These are phyloP conservation scores for Xerocomus amazonicus DNA, from an alignment of 1,284 basidiomycete genomes.

Conservation along the genomic window DNA sequence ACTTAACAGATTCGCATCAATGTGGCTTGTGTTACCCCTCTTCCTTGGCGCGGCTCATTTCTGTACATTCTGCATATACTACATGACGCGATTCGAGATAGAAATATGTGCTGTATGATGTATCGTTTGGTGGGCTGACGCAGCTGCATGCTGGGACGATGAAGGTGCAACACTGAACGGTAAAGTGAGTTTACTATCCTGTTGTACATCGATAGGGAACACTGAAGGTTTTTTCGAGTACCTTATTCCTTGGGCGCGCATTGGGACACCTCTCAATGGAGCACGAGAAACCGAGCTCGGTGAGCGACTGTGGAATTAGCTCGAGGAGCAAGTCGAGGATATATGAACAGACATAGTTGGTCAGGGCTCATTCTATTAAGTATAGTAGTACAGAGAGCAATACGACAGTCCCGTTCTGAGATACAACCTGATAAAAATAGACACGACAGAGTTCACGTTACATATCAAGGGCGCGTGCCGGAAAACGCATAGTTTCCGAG, in stretches of 20 bases:
- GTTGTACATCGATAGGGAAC: background rate
- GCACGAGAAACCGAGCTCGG: slow-evolving; percentile 31
- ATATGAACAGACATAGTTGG: background rate
- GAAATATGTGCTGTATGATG: slow-evolving; percentile 18
- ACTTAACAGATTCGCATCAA: slow-evolving; percentile 15
- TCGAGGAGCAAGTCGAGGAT: slow-evolving; percentile 34
- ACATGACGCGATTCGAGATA: background rate
- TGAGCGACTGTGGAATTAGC: slow-evolving; percentile 36
- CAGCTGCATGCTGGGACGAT: slow-evolving; percentile 38
- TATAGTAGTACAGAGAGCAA: background rate
- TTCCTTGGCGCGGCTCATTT: background rate
- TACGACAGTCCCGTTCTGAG: background rate
- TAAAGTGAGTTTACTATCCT: slow-evolving; percentile 20
- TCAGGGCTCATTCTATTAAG: slow-evolving; percentile 10
- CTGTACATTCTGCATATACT: slow-evolving; percentile 6
- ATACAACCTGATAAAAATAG: no score
- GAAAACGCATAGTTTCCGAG: no score
- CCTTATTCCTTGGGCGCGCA: slow-evolving; percentile 38
- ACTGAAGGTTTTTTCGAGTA: slow-evolving; percentile 23
- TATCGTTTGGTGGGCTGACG: slow-evolving; percentile 33
- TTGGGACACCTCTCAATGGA: slow-evolving; percentile 15
- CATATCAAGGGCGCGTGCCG: no score
- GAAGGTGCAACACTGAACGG: slow-evolving; percentile 29
- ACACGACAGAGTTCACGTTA: no score
- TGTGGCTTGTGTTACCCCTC: background rate